Evolutionary conservation across 441 rosid species (phyloP).

Genomic region (Erodium chrysanthum): DNA sequence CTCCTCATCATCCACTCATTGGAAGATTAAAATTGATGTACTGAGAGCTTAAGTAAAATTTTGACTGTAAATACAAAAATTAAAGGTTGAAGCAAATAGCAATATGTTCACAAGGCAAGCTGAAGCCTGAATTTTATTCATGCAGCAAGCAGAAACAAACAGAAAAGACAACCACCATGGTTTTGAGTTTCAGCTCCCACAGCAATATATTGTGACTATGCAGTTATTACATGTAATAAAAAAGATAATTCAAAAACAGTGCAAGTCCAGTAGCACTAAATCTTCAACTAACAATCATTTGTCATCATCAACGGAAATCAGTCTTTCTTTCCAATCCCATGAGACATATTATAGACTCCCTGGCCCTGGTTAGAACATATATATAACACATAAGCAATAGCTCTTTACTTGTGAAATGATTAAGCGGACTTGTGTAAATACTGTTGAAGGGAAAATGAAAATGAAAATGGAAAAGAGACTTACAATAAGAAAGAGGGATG

Average conservation of each 20-base stretch:
- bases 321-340: conserved; percentile 59
- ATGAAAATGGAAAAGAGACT: conserved; percentile 24
- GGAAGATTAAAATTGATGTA: neutral
- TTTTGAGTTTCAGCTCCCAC: neutral
- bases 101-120: neutral
- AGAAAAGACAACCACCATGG: neutral
- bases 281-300: too few species aligned
- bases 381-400: conserved; percentile 5
- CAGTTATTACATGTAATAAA: neutral
- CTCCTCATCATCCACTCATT: neutral
- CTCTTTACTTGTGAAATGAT: neutral
- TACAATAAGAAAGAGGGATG: conserved; percentile 52
- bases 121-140: neutral
- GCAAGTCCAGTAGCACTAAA: neutral
- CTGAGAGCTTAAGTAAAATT: neutral
- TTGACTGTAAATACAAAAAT: neutral
- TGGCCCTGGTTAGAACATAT: conserved; percentile 38
- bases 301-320: too few species aligned
- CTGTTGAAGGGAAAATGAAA: too few species aligned
- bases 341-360: conserved; percentile 80
- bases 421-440: too few species aligned
- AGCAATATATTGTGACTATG: neutral
- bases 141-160: neutral
- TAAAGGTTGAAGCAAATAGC: neutral
- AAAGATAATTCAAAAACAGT: neutral